Conservation (phyloP, 208 protist genomes). For the Crithidia expoeki region DNA sequence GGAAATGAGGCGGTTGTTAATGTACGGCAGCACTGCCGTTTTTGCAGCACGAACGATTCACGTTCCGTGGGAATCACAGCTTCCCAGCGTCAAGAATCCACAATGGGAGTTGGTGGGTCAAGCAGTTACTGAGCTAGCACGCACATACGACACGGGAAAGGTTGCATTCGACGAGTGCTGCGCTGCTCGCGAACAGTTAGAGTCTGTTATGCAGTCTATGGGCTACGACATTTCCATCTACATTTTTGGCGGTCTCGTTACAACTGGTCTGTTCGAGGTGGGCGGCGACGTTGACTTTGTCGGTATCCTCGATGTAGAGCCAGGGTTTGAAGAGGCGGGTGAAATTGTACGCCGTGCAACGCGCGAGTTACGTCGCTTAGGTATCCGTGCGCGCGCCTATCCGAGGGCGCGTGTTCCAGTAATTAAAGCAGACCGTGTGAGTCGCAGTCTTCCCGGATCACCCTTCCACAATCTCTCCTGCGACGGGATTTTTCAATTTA, state of each 20-base stretch:
- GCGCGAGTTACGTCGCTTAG: conserved; percentile 74
- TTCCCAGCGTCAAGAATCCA: conserved; percentile 40
- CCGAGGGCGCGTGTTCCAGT: conserved; percentile 87
- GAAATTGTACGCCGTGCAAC: conserved; percentile 73
- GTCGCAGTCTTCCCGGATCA: conserved; percentile 74
- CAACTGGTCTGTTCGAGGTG: conserved; percentile 77
- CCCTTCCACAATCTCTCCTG: conserved; percentile 71
- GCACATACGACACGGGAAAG: conserved; percentile 76
- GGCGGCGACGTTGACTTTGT: conserved; percentile 91
- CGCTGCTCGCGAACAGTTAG: conserved; percentile 75
- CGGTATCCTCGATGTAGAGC: conserved; percentile 84
- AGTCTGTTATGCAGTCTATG: conserved; percentile 74
- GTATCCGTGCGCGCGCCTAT: conserved; percentile 63
- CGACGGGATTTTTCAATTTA: conserved; percentile 87
- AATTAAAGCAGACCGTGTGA: conserved; percentile 82
- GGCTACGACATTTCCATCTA: conserved; percentile 89
- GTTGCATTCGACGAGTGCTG: conserved; percentile 85
- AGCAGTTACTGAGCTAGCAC: conserved; percentile 61
- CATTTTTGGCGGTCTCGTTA: conserved; percentile 88
- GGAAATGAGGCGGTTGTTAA: conserved; percentile 31
- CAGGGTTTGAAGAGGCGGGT: conserved; percentile 74
- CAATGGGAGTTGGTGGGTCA: conserved; percentile 64
- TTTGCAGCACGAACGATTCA: conserved; percentile 22
- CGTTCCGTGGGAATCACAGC: conserved; percentile 63
- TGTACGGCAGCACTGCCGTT: not conserved